Evolutionary conservation across 1,139 yeast genomes (phyloP).

Genomic region (Lodderomyces jiufengensis): DNA sequence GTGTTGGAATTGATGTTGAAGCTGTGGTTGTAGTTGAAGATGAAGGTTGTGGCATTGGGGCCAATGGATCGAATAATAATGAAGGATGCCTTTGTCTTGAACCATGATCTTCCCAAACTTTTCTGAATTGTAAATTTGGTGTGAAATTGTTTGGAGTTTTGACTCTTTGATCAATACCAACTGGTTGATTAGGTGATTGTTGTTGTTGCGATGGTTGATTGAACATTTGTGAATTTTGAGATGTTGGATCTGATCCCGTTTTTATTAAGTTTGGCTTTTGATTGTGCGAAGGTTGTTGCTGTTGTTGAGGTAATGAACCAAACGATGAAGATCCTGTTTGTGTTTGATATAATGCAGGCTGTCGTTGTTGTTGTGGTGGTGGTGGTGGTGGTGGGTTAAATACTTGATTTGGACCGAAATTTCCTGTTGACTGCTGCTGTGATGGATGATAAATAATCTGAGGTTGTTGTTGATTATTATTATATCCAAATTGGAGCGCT

Average conservation of each 20-base stretch:
- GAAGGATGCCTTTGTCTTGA: slow-evolving; percentile 34
- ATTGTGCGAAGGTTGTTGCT: slow-evolving; percentile 6
- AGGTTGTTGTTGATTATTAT: slow-evolving; percentile 8
- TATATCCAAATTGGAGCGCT: too few relatives aligned
- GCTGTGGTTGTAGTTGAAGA: slow-evolving; percentile 4
- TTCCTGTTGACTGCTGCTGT: slow-evolving; percentile 2
- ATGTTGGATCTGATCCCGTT: too few relatives aligned
- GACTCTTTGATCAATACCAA: slow-evolving; percentile 4
- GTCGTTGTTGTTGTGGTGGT: slow-evolving; percentile 2
- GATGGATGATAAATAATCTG: slow-evolving; percentile 11
- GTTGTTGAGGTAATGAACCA: slow-evolving; percentile 5
- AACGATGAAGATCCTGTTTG: neutral
- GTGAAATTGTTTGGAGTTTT: slow-evolving; percentile 19
- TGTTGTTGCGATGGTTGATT: too few relatives aligned
- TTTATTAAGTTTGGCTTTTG: too few relatives aligned
- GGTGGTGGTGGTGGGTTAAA: slow-evolving; percentile 3
- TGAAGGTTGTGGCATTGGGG: slow-evolving; percentile 20
- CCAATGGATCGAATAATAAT: slow-evolving; percentile 36
- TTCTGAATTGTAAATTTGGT: slow-evolving; percentile 35
- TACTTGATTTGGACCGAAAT: slow-evolving; percentile 4
- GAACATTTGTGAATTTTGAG: too few relatives aligned
- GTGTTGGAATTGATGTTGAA: slow-evolving; percentile 1
- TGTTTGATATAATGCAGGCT: neutral
- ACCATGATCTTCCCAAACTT: slow-evolving; percentile 32
- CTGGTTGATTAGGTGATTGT: slow-evolving; percentile 1